phyloP scores from a whole-genome alignment of 768 basidiomycete species.

The Hygrocybe punicea region DNA sequence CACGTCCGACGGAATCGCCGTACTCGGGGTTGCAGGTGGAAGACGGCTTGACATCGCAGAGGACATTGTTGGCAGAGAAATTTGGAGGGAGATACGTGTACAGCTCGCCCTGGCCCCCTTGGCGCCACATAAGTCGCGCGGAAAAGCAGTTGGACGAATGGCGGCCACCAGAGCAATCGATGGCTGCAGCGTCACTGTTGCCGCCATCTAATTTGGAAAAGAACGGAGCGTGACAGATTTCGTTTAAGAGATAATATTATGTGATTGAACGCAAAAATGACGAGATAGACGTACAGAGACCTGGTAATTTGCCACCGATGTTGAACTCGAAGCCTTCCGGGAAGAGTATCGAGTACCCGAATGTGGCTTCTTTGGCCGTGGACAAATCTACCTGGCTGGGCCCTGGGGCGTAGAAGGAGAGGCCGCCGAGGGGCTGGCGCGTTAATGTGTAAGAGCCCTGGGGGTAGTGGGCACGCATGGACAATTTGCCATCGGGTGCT shows the following conservation, averaged over 20 bases:
- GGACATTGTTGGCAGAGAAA: constrained; percentile 46
- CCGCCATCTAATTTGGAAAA: constrained; percentile 48
- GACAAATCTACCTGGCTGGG: constrained; percentile 49
- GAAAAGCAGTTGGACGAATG: constrained; percentile 58
- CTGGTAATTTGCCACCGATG: constrained; percentile 70
- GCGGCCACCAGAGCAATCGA: constrained; percentile 63
- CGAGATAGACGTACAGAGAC: constrained; percentile 51
- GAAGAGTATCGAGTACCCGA: constrained; percentile 63
- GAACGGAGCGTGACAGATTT: not conserved
- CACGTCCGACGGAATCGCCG: constrained; percentile 67
- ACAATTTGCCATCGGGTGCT: constrained; percentile 49
- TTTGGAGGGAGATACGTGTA: constrained; percentile 64
- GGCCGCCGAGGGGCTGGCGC: constrained; percentile 49
- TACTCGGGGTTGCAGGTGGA: constrained; percentile 61
- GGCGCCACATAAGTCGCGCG: constrained; percentile 68
- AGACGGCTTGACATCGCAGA: constrained; percentile 47
- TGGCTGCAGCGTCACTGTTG: constrained; percentile 43
- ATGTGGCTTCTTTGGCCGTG: constrained; percentile 62
- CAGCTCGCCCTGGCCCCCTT: constrained; percentile 56
- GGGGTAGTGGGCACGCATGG: constrained; percentile 54
- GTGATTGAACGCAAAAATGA: constrained; percentile 3
- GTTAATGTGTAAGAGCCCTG: constrained; percentile 55
- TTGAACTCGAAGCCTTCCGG: constrained; percentile 59
- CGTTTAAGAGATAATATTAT: constrained; percentile 4
- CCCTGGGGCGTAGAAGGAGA: constrained; percentile 71